These are phyloP conservation scores for Lipomyces yamanashiensis DNA, from an alignment of 805 yeast species.

Conservation along the genomic window DNA sequence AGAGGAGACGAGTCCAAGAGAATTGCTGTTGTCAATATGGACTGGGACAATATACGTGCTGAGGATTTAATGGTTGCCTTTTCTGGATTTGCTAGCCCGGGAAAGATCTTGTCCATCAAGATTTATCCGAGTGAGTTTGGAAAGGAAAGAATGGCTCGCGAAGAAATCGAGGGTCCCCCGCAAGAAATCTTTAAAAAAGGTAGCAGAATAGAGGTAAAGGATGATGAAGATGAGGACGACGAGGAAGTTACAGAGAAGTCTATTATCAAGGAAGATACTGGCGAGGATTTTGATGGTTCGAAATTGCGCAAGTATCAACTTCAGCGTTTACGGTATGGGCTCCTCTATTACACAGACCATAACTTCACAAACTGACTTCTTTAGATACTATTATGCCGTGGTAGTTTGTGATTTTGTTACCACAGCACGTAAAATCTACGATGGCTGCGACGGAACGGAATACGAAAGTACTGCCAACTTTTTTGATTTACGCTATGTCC, in stretches of 20 bases:
- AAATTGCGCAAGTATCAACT: constrained; percentile 87
- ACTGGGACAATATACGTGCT: constrained; percentile 94
- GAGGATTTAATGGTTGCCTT: constrained; percentile 89
- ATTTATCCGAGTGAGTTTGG: constrained; percentile 92
- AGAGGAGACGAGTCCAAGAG: constrained; percentile 82
- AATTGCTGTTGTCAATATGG: constrained; percentile 92
- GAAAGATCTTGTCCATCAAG: constrained; percentile 66
- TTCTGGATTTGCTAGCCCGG: constrained; percentile 73
- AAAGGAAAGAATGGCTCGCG: constrained; percentile 85
- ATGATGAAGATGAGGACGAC: constrained; percentile 49
- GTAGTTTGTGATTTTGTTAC: constrained; percentile 75
- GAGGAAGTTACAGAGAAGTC: constrained; percentile 68
- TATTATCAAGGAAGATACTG: constrained; percentile 78
- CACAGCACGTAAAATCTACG: constrained; percentile 77
- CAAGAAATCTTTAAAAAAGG: constrained; percentile 66
- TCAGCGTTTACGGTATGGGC: constrained; percentile 69
- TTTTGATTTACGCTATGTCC: constrained; percentile 89
- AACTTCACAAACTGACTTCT: not conserved
- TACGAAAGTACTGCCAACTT: constrained; percentile 94
- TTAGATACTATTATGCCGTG: constrained; percentile 81
- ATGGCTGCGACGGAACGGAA: constrained; percentile 91
- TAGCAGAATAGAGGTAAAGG: constrained; percentile 35
- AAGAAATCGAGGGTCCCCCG: constrained; percentile 92
- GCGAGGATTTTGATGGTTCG: constrained; percentile 83
- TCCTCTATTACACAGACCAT: not conserved